Conservation (phyloP, 768 basidiomycete species). For the Amanita inopinata region DNA sequence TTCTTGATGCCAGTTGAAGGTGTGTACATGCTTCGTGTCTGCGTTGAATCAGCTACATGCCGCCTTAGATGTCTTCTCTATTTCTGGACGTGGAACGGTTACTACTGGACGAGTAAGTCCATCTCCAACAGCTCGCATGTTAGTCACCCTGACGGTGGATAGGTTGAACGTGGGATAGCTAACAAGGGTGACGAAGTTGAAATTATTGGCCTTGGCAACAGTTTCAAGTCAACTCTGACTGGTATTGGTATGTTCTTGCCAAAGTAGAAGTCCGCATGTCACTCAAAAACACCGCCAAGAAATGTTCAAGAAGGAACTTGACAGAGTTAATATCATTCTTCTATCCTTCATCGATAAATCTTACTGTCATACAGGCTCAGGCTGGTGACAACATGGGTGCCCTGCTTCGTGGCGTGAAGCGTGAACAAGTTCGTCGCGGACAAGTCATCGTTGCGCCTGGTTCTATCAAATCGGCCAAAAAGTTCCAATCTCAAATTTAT, state of each 20-base stretch:
- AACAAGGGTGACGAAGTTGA: conserved; percentile 92
- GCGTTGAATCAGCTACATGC: background rate
- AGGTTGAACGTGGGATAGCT: conserved; percentile 90
- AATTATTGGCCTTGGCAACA: conserved; percentile 75
- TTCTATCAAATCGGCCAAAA: conserved; percentile 88
- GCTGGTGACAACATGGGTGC: conserved; percentile 99
- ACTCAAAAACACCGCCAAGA: conserved; percentile 35
- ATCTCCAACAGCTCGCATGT: background rate
- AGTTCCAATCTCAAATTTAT: conserved; percentile 92
- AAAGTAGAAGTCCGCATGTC: background rate
- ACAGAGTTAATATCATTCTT: conserved; percentile 51
- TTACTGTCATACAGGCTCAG: conserved; percentile 51
- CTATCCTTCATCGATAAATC: background rate
- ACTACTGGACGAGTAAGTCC: conserved; percentile 79
- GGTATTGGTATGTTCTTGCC: conserved; percentile 61
- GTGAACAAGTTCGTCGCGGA: conserved; percentile 90
- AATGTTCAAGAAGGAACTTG: conserved; percentile 99
- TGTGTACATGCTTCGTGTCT: conserved; percentile 14
- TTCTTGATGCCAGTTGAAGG: conserved; percentile 95
- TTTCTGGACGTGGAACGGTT: conserved; percentile 97
- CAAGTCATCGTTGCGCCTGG: conserved; percentile 87
- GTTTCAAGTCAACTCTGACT: conserved; percentile 87
- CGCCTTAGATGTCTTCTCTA: conserved; percentile 78
- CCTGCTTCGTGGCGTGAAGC: conserved; percentile 92
- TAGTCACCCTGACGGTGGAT: conserved; percentile 5